These are phyloP conservation scores for Verticillium longisporum DNA, from an alignment of 2,329 filamentous ascomycete species.

Conservation along the genomic window DNA sequence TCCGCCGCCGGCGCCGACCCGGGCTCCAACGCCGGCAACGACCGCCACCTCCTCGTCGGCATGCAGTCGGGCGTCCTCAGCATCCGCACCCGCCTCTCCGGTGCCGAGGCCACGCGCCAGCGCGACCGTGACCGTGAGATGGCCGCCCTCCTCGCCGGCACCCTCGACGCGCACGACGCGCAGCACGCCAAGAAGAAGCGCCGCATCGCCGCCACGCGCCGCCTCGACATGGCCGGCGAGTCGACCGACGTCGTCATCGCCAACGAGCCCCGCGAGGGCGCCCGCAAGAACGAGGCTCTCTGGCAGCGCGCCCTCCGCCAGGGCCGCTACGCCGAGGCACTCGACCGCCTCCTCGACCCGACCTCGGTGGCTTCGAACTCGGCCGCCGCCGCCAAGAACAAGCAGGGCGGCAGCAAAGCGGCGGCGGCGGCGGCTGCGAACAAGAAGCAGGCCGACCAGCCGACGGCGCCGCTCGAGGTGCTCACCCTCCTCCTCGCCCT, in stretches of 20 bases:
- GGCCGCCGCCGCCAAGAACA: not conserved
- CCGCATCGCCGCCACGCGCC: constrained; percentile 33
- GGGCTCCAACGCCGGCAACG: constrained; percentile 46
- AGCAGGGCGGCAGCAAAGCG: not conserved
- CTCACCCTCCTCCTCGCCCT: constrained; percentile 79
- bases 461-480: constrained; percentile 49
- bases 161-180: constrained; percentile 70
- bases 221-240: constrained; percentile 77
- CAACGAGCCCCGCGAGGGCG: constrained; percentile 52
- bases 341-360: constrained; percentile 69
- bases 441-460: constrained; percentile 27
- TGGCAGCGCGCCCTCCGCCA: constrained; percentile 83
- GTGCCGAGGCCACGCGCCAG: constrained; percentile 70
- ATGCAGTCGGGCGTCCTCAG: constrained; percentile 92
- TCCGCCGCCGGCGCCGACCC: constrained; percentile 14
- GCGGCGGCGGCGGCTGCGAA: not conserved
- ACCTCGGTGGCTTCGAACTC: constrained; percentile 16
- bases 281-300: constrained; percentile 53
- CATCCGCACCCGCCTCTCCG: constrained; percentile 80
- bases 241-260: constrained; percentile 79
- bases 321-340: constrained; percentile 67
- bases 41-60: constrained; percentile 90
- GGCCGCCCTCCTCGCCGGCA: constrained; percentile 72
- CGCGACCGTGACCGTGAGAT: constrained; percentile 77
- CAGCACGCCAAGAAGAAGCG: constrained; percentile 64